Conservation (phyloP, 306 rosid species). For the Pyrus pyrifolia region DNA sequence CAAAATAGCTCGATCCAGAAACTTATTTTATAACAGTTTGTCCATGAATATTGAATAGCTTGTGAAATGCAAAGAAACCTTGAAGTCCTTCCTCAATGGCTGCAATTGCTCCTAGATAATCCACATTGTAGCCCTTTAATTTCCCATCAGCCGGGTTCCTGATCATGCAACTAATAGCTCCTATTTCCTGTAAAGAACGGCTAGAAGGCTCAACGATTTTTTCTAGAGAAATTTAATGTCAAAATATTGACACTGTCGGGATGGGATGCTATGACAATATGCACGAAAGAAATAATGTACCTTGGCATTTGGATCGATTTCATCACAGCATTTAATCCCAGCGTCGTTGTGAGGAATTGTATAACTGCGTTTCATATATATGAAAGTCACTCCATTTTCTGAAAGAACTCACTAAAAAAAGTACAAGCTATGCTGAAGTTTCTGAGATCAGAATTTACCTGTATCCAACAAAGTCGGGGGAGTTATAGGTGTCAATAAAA, state of each 20-base stretch:
- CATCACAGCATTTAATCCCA: constrained; percentile 51
- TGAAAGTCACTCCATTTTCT: neutral
- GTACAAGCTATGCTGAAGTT: neutral
- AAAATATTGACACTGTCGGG: neutral
- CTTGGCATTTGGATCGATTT: constrained; percentile 52
- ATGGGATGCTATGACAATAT: neutral
- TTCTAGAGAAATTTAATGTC: neutral
- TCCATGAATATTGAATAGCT: neutral
- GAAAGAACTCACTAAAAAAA: neutral
- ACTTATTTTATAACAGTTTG: neutral
- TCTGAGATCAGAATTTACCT: constrained; percentile 35
- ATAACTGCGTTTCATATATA: constrained; percentile 25
- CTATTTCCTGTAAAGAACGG: constrained; percentile 36
- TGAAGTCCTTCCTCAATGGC: constrained; percentile 57
- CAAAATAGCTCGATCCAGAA: neutral
- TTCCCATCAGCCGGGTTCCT: constrained; percentile 47
- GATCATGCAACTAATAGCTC: constrained; percentile 72
- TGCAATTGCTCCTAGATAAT: constrained; percentile 62
- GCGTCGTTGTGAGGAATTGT: constrained; percentile 62
- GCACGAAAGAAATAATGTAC: constrained; percentile 13
- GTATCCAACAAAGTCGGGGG: constrained; percentile 61
- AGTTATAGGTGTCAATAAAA: constrained; percentile 45
- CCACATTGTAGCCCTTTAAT: constrained; percentile 50
- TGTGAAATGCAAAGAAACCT: constrained; percentile 28
- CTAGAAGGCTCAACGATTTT: neutral